Conservation (phyloP, 2,329 filamentous ascomycete genomes). For the Helicocarpus griseus region DNA sequence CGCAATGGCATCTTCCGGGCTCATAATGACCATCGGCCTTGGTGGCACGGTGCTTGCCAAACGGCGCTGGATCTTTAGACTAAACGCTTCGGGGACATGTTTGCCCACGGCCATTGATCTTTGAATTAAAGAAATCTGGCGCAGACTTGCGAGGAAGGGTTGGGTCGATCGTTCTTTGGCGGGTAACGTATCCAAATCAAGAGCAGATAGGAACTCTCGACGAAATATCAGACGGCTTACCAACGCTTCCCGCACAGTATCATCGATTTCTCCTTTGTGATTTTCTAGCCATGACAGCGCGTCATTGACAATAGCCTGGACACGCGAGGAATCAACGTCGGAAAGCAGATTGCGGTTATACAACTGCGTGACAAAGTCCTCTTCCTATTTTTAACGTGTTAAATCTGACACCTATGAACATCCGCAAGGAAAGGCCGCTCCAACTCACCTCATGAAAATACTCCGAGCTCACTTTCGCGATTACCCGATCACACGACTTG, state of each 20-base stretch:
- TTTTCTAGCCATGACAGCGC: conserved; percentile 45
- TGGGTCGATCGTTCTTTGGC: conserved; percentile 21
- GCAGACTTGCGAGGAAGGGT: conserved; percentile 25
- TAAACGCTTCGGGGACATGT: conserved; percentile 69
- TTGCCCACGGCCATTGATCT: conserved; percentile 53
- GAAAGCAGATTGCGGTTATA: conserved; percentile 72
- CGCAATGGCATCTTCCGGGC: conserved; percentile 59
- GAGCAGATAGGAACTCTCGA: conserved; percentile 34
- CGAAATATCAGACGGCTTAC: conserved; percentile 57
- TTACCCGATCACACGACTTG: conserved; percentile 72
- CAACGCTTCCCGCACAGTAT: conserved; percentile 45
- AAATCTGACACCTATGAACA: too few species aligned
- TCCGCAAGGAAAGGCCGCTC: too few species aligned
- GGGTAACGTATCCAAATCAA: conserved; percentile 29
- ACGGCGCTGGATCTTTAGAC: conserved; percentile 78
- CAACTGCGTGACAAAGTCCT: conserved; percentile 90
- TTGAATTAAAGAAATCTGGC: conserved; percentile 46
- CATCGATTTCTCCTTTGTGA: conserved; percentile 23
- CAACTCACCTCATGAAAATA: conserved; percentile 73
- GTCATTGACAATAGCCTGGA: conserved; percentile 46
- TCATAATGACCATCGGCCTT: conserved; percentile 72
- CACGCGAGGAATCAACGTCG: conserved; percentile 47
- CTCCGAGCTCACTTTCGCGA: conserved; percentile 66
- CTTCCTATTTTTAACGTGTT: conserved; percentile 56
- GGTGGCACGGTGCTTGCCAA: conserved; percentile 91